Evolutionary conservation across 345 rosid species (phyloP).

Genomic region (Atalantia buxifolia): DNA sequence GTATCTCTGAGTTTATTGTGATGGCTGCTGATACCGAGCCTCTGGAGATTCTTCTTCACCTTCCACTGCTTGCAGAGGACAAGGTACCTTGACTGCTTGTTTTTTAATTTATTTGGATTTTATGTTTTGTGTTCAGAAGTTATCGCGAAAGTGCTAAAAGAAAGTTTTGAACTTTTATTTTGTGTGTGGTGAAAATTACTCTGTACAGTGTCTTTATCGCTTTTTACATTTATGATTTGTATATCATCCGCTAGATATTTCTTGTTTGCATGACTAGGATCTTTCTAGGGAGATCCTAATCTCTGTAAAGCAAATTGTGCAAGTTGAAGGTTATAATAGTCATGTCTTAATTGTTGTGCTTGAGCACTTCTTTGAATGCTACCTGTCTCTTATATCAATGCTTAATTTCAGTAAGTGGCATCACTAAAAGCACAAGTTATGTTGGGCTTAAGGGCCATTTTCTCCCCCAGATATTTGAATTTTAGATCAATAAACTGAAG

Average conservation of each 20-base stretch:
- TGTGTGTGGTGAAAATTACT: not conserved
- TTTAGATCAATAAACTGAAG: not conserved
- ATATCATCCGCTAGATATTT: not conserved
- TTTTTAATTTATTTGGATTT: not conserved
- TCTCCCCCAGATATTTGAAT: not conserved
- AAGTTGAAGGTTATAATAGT: not conserved
- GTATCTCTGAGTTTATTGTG: conserved; percentile 88
- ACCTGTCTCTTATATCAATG: not conserved
- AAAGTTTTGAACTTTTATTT: not conserved
- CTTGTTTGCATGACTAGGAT: not conserved
- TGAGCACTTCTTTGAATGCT: not conserved
- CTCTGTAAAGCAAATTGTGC: not conserved
- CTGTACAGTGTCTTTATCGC: not conserved
- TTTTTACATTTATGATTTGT: not conserved
- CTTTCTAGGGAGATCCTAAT: not conserved
- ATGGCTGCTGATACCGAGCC: conserved; percentile 86
- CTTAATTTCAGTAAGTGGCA: not conserved
- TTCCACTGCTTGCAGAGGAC: conserved; percentile 74
- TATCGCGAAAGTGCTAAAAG: not conserved
- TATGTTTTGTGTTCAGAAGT: not conserved
- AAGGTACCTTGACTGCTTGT: conserved; percentile 42
- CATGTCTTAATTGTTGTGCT: not conserved
- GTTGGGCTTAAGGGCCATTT: not conserved
- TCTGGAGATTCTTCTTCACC: conserved; percentile 84
- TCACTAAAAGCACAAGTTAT: not conserved